phyloP scores from a whole-genome alignment of 2,329 filamentous ascomycete genomes.

The Drechslera avenae region DNA sequence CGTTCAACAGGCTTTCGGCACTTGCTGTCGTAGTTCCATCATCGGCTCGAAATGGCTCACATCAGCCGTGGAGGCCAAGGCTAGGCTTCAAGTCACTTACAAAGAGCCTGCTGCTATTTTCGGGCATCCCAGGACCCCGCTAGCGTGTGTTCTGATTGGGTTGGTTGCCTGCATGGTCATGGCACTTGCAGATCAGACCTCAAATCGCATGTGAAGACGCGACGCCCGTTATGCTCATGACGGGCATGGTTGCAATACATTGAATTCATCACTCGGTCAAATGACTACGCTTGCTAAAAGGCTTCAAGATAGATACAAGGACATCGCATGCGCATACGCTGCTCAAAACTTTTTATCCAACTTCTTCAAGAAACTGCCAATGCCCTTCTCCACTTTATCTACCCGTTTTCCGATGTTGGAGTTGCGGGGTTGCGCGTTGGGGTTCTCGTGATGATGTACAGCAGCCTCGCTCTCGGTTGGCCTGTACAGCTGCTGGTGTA shows the following conservation, averaged over 20 bases:
- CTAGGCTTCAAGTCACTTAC: conserved; percentile 17
- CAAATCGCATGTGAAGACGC: too few species aligned
- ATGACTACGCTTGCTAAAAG: conserved; percentile 20
- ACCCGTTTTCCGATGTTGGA: conserved; percentile 69
- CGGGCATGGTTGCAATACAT: background rate
- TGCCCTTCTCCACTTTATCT: conserved; percentile 70
- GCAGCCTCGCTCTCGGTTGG: conserved; percentile 66
- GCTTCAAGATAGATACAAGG: conserved; percentile 11
- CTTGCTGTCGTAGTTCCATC: background rate
- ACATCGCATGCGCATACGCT: background rate
- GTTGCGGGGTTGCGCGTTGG: conserved; percentile 32
- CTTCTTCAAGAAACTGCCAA: conserved; percentile 75
- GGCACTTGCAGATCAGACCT: conserved; percentile 6
- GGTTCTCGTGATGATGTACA: conserved; percentile 26
- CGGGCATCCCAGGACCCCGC: conserved; percentile 16
- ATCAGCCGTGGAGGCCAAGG: conserved; percentile 19
- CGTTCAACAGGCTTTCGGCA: background rate
- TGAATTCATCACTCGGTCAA: conserved; percentile 2
- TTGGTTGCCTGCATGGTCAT: conserved; percentile 11
- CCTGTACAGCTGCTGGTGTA: conserved; percentile 73
- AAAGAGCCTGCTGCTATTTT: conserved; percentile 36
- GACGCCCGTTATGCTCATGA: too few species aligned
- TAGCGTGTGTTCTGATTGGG: conserved; percentile 27
- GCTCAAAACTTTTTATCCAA: conserved; percentile 72
- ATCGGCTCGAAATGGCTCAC: conserved; percentile 8